Evolutionary conservation across 257 asterid species (phyloP).

Genomic region (Nicotiana tomentosiformis): DNA sequence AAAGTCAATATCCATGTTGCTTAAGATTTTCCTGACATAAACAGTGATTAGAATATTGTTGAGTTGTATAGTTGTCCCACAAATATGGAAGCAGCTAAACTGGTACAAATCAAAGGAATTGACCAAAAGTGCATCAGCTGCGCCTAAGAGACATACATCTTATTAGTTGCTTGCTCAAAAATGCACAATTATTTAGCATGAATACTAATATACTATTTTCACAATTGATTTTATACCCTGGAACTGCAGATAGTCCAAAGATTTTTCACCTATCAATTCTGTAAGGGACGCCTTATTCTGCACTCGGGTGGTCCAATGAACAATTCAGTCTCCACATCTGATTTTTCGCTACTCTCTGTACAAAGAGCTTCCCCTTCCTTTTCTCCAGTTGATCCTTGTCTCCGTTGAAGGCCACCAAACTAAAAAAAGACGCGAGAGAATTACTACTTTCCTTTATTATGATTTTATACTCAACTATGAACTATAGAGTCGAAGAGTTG

Average conservation of each 20-base stretch:
- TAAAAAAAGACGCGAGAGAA: background rate
- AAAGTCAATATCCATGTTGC: background rate
- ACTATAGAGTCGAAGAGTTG: background rate
- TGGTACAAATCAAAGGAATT: background rate
- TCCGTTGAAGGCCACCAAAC: slow-evolving; percentile 40
- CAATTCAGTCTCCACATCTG: slow-evolving; percentile 86
- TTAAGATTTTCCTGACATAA: background rate
- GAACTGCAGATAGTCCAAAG: background rate
- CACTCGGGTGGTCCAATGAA: slow-evolving; percentile 74
- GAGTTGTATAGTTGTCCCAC: background rate
- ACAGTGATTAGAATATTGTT: background rate
- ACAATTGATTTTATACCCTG: background rate
- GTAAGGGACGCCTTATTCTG: slow-evolving; percentile 34
- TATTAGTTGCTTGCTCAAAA: background rate
- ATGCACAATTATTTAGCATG: background rate
- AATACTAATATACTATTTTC: background rate
- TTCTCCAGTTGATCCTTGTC: slow-evolving; percentile 28
- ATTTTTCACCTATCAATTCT: slow-evolving; percentile 5
- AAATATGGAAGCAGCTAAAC: background rate
- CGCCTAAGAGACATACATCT: background rate
- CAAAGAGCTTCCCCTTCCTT: slow-evolving; percentile 16
- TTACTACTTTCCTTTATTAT: background rate
- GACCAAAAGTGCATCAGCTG: background rate
- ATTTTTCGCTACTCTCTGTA: slow-evolving; percentile 55
- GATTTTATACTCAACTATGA: background rate